Conservation (phyloP, 2,329 filamentous ascomycete species). For the Nigrospora oryzae region DNA sequence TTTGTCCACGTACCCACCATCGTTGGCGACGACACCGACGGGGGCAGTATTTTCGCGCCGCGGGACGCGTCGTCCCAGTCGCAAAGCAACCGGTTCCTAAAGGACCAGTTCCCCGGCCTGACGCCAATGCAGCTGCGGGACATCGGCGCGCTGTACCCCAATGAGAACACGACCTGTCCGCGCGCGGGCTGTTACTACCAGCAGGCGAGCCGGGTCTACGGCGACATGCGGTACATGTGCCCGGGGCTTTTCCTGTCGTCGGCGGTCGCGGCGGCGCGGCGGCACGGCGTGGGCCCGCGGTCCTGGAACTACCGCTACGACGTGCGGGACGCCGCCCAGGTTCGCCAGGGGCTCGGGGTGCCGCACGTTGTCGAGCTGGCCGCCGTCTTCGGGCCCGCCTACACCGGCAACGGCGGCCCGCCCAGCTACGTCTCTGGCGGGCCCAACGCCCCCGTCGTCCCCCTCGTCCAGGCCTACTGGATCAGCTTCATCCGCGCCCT, state of each 20-base stretch:
- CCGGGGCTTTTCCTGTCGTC: slow-evolving; percentile 48
- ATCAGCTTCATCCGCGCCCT: slow-evolving; percentile 60
- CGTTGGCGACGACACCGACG: slow-evolving; percentile 52
- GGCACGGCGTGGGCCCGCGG: slow-evolving; percentile 18
- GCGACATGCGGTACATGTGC: slow-evolving; percentile 59
- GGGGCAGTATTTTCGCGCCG: slow-evolving; percentile 55
- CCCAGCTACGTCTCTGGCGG: slow-evolving; percentile 42
- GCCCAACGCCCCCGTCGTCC: slow-evolving; percentile 48
- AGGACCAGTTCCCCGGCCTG: slow-evolving; percentile 49
- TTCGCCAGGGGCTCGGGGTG: slow-evolving; percentile 50
- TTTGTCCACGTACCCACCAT: slow-evolving; percentile 47
- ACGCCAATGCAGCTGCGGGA: slow-evolving; percentile 36
- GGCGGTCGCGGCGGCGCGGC: slow-evolving; percentile 14
- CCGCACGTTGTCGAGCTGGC: slow-evolving; percentile 59
- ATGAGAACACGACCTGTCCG: slow-evolving; percentile 35
- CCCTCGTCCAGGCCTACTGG: slow-evolving; percentile 63
- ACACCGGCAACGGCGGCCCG: slow-evolving; percentile 39
- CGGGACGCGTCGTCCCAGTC: slow-evolving; percentile 32
- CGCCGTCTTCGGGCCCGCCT: slow-evolving; percentile 58
- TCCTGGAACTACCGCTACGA: slow-evolving; percentile 66
- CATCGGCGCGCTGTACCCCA: slow-evolving; percentile 49
- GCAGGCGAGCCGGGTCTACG: slow-evolving; percentile 49
- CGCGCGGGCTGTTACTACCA: slow-evolving; percentile 47
- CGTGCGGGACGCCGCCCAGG: slow-evolving; percentile 49
- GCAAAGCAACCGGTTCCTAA: slow-evolving; percentile 46